Conservation (phyloP, 148 eudicot species). For the Fallopia convolvulus region DNA sequence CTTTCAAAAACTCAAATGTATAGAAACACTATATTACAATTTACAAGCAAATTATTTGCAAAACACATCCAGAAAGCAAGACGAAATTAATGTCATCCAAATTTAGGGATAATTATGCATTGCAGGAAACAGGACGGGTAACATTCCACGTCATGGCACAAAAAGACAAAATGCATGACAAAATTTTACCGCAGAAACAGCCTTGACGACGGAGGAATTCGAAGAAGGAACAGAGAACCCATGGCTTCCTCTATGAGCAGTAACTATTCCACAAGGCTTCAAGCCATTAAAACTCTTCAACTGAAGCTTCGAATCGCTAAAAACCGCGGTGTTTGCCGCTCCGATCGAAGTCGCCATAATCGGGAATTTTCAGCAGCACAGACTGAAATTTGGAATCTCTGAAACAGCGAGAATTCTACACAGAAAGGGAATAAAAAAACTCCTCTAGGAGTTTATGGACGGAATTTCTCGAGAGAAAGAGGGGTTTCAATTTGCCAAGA, state of each 20-base stretch:
- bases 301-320: constrained; percentile 38
- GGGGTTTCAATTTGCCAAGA: not conserved
- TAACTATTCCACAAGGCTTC: constrained; percentile 20
- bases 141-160: not conserved
- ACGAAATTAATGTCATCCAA: not conserved
- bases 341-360: constrained; percentile 61
- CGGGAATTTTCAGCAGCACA: not conserved
- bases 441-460: not conserved
- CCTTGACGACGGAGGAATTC: constrained; percentile 26
- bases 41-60: not conserved
- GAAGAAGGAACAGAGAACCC: constrained; percentile 18
- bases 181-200: constrained; percentile 57
- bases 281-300: constrained; percentile 41
- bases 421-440: not conserved
- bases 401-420: not conserved
- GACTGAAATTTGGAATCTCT: not conserved
- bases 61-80: not conserved
- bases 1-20: not conserved
- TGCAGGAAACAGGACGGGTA: not conserved
- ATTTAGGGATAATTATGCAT: not conserved
- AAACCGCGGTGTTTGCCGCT: constrained; percentile 32
- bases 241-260: constrained; percentile 21
- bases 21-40: not conserved
- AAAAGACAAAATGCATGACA: not conserved
- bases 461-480: not conserved